Percentiles rank a stretch among this genome's conserved stretches.
Evolutionary conservation across 192 early-diverging fungal species (phyloP).

Genomic region (Ambispora gerdemannii): DNA sequence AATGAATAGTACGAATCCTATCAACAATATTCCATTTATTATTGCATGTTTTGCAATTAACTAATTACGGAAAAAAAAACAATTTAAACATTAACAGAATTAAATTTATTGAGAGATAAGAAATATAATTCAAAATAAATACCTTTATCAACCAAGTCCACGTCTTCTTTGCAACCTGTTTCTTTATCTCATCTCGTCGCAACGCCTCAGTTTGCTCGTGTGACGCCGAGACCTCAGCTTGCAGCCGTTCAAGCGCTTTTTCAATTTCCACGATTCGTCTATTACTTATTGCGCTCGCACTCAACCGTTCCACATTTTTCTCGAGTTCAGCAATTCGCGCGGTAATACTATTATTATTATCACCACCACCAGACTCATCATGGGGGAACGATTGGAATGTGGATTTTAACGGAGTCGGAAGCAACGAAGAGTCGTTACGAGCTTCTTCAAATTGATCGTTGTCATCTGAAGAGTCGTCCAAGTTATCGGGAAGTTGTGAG

Average conservation of each 20-base stretch:
- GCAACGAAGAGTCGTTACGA: neutral
- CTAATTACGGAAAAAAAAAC: neutral
- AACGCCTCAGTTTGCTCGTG: constrained; percentile 13
- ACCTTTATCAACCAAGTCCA: constrained; percentile 16
- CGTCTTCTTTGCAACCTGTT: neutral
- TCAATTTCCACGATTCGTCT: constrained; percentile 17
- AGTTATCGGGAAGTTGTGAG: no score
- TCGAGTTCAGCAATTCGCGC: neutral
- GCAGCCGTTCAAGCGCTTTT: constrained; percentile 16
- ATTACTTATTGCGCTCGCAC: neutral
- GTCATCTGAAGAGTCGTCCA: no score
- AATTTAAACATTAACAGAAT: neutral
- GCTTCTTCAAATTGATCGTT: neutral
- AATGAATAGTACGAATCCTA: neutral
- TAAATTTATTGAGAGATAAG: no score
- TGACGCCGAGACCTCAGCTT: constrained; percentile 24
- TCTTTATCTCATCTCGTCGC: neutral
- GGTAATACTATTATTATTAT: no score
- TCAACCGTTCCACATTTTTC: neutral
- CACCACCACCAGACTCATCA: no score
- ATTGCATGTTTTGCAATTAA: constrained; percentile 21
- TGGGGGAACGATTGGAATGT: no score
- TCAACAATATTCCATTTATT: constrained; percentile 7
- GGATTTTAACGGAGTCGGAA: neutral
- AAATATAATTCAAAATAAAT: neutral